Evolutionary conservation across 2,329 filamentous ascomycete genomes (phyloP), one percentile per base, ranked within the genome.

Genomic region (Trichophyton schoenleinii): DNA sequence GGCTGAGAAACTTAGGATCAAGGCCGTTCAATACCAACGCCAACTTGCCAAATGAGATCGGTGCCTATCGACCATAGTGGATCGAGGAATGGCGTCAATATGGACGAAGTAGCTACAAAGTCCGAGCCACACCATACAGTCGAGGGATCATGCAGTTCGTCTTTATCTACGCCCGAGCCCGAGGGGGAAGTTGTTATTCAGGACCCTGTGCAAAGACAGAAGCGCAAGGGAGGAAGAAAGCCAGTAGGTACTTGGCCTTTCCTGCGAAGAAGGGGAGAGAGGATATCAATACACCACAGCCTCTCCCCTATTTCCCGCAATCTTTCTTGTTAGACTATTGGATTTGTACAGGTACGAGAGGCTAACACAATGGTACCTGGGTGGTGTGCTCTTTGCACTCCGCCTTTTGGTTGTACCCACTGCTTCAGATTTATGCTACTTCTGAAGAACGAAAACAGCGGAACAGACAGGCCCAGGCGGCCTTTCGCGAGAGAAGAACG

Each of bases 371-470:
- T 41, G 34, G 1, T 38, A 57, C 28, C n/a, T 57, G 22, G 53
- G 9, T 3, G 34, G 34, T 38, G 34, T 28, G 53, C 53, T 38
- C 13, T 4, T 38, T 53, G 25, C 41, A n/a, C 42, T 41, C 41
- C 3, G 11, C 41, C n/a, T 44, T 44, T 44, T n/a, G n/a, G 15
- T 44, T 44, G 41, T 44, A 1, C 15, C 15, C 3, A n/a, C n/a
- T 44, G 41, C n/a, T 44, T 41, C 38, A 96, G 92, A 96, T 96
- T 66, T 99, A 99, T 81, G 94, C 94, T 60, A 99, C 94, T 41
- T 97, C 94, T 9, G 94, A 99, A 75, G 94, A 99, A 77, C 87
- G 94, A 70, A 97, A 99, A 79, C 94, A 97, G 77, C 85, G 94
- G 66, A 99, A 99, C 73, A 82, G 94, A 68, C 94, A 97, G 78